Conservation (phyloP, 2,329 filamentous ascomycete genomes). For the Aspergillus persii region DNA sequence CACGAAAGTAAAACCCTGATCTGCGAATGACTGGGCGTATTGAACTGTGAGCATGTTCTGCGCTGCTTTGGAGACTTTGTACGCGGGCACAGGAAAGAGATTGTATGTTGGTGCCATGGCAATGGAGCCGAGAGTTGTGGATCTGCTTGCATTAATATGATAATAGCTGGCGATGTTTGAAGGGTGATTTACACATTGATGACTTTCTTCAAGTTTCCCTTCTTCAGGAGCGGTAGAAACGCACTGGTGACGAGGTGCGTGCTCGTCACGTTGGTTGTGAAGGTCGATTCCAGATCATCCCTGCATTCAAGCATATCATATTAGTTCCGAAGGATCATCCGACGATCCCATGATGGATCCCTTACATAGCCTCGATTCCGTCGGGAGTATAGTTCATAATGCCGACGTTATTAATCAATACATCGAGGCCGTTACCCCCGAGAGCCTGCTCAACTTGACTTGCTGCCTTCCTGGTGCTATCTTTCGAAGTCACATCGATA, state of each 20-base stretch:
- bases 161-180: neutral
- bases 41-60: slow-evolving; percentile 48
- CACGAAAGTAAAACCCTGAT: slow-evolving; percentile 44
- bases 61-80: slow-evolving; percentile 50
- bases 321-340: neutral
- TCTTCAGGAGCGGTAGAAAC: slow-evolving; percentile 40
- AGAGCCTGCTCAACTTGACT: slow-evolving; percentile 32
- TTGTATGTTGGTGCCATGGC: slow-evolving; percentile 21
- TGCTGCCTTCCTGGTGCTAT: slow-evolving; percentile 36
- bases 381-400: slow-evolving; percentile 18
- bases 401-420: slow-evolving; percentile 49
- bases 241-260: slow-evolving; percentile 40
- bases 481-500: slow-evolving; percentile 38
- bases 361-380: slow-evolving; percentile 25
- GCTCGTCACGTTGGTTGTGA: slow-evolving; percentile 44
- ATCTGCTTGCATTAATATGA: slow-evolving; percentile 22
- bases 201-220: slow-evolving; percentile 43
- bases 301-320: slow-evolving; percentile 9
- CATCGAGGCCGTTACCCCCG: slow-evolving; percentile 44
- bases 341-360: neutral
- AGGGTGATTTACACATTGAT: slow-evolving; percentile 41
- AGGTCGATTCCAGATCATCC: slow-evolving; percentile 39
- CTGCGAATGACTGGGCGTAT: slow-evolving; percentile 24
- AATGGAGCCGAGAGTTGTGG: slow-evolving; percentile 46
- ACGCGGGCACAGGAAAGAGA: slow-evolving; percentile 31